phyloP scores from a whole-genome alignment of 2,329 filamentous ascomycete species.

The Aspergillus novoparasiticus region DNA sequence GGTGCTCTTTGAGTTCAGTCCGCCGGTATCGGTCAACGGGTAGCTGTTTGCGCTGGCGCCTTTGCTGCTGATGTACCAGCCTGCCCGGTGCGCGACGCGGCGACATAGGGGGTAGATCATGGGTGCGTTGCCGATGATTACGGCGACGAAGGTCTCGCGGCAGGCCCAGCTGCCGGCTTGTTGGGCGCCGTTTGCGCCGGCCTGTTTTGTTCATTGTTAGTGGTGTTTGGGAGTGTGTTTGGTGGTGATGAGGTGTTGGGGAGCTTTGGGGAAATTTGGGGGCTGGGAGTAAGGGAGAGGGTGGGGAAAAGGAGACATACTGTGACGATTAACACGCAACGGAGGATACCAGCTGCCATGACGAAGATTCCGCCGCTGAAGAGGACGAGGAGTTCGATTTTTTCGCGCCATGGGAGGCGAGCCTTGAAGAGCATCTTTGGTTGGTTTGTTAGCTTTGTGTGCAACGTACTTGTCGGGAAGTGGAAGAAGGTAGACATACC shows the following conservation, averaged over 20 bases:
- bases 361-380: conserved; percentile 61
- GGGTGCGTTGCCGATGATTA: conserved; percentile 47
- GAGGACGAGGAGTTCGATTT: conserved; percentile 55
- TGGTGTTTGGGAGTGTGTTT: no score
- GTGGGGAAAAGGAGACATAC: conserved; percentile 22
- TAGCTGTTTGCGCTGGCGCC: conserved; percentile 25
- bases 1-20: conserved; percentile 10
- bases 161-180: conserved; percentile 49
- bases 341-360: conserved; percentile 57
- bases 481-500: conserved; percentile 34
- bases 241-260: no score
- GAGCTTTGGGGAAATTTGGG: background rate
- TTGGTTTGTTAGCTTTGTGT: background rate
- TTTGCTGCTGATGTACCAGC: conserved; percentile 27
- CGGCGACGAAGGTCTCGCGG: conserved; percentile 50
- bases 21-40: conserved; percentile 24
- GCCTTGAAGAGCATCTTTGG: conserved; percentile 56
- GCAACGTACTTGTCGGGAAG: background rate
- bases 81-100: conserved; percentile 28
- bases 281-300: background rate
- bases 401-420: conserved; percentile 52
- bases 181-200: conserved; percentile 41
- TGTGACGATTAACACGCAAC: conserved; percentile 55
- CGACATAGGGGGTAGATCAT: conserved; percentile 45
- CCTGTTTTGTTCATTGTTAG: conserved; percentile 18